Evolutionary conservation across 768 basidiomycete species (phyloP).

Genomic region (Russula ochroleuca): DNA sequence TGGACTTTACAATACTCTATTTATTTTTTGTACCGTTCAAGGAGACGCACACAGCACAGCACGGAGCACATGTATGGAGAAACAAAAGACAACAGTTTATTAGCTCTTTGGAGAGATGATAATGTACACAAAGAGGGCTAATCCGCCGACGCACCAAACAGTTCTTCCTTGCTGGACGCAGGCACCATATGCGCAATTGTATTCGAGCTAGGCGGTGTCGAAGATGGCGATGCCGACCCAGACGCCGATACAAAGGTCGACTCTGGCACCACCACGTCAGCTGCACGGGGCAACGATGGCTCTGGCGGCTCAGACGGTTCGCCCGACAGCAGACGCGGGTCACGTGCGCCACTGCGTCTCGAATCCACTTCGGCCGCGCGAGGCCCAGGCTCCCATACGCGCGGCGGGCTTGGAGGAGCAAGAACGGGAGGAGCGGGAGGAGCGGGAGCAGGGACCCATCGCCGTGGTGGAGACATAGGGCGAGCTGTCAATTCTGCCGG

Average conservation of each 20-base stretch:
- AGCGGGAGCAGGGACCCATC: background rate
- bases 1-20: constrained; percentile 13
- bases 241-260: background rate
- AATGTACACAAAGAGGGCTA: background rate
- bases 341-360: background rate
- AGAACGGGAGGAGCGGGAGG: background rate
- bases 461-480: background rate
- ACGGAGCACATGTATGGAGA: background rate
- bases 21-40: background rate
- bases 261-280: background rate
- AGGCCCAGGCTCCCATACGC: constrained; percentile 20
- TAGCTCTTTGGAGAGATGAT: background rate
- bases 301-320: background rate
- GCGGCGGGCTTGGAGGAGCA: constrained; percentile 4
- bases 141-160: constrained; percentile 8
- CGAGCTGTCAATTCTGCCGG: background rate
- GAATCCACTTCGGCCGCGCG: background rate
- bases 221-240: background rate
- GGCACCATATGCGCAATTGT: background rate
- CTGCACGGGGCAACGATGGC: background rate
- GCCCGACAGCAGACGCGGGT: background rate
- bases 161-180: constrained; percentile 2
- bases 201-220: background rate
- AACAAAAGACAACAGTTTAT: background rate
- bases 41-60: background rate